A percentile compares a stretch with the other conserved stretches of the same genome.
Evolutionary conservation across 805 yeast species (phyloP).

Genomic region (Lachancea sp.): DNA sequence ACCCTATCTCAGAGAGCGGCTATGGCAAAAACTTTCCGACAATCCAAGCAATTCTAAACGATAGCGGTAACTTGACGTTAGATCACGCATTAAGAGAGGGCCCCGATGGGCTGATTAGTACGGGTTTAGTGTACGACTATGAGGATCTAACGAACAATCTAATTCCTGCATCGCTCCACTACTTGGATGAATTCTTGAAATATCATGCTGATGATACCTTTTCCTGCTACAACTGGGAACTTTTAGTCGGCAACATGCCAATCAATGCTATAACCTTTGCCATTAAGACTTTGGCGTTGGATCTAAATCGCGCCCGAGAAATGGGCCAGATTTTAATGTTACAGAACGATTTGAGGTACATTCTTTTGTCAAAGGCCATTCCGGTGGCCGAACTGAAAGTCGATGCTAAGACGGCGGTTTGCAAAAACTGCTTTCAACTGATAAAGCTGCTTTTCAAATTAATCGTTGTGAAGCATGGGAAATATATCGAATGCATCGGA

Average conservation of each 20-base stretch:
- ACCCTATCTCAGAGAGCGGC: conserved; percentile 12
- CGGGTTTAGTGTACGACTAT: conserved; percentile 36
- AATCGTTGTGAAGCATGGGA: conserved; percentile 25
- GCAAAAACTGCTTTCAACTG: conserved; percentile 31
- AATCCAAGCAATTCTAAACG: conserved; percentile 13
- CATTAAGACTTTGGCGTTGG: conserved; percentile 47
- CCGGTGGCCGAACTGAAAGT: conserved; percentile 31
- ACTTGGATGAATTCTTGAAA: conserved; percentile 48
- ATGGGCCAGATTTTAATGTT: conserved; percentile 27
- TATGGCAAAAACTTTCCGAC: conserved; percentile 11
- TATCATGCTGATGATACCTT: conserved; percentile 42
- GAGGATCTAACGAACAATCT: conserved; percentile 47
- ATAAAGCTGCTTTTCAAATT: conserved; percentile 32
- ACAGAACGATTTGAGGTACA: conserved; percentile 32
- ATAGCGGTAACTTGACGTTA: conserved; percentile 12
- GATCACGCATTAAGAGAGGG: conserved; percentile 7
- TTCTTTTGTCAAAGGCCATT: conserved; percentile 28
- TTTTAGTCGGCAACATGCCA: conserved; percentile 50
- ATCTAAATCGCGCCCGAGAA: conserved; percentile 34
- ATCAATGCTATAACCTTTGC: conserved; percentile 50
- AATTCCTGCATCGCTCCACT: conserved; percentile 51
- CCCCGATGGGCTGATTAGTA: conserved; percentile 1
- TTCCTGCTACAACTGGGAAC: conserved; percentile 55
- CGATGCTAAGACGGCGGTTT: conserved; percentile 31
- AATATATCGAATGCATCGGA: neutral